Conservation (phyloP, 2,329 filamentous ascomycete species). For the Orbilia ellipsospora region DNA sequence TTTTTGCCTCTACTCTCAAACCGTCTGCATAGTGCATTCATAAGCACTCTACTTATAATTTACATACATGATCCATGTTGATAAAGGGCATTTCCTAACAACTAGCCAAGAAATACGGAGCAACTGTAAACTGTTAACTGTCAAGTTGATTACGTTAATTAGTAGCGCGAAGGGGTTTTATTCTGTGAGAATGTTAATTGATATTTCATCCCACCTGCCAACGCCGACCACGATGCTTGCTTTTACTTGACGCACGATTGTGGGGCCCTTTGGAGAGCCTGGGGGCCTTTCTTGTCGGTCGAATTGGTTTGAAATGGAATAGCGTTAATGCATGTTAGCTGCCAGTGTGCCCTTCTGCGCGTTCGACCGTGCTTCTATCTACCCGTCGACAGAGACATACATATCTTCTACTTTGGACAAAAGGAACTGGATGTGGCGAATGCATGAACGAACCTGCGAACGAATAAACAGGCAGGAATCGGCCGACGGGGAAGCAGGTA, state of each 20-base stretch:
- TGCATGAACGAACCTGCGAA: conserved; percentile 11
- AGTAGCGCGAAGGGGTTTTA: too few relatives aligned
- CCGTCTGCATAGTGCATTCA: too few relatives aligned
- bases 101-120: conserved; percentile 33
- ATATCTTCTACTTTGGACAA: too few relatives aligned
- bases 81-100: conserved; percentile 21
- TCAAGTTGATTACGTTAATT: too few relatives aligned
- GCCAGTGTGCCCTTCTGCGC: conserved; percentile 20
- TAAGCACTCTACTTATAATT: too few relatives aligned
- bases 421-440: too few relatives aligned
- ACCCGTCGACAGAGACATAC: too few relatives aligned
- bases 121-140: conserved; percentile 1
- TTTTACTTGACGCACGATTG: conserved; percentile 40
- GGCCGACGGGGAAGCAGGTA: conserved; percentile 27
- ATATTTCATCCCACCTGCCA: conserved; percentile 50
- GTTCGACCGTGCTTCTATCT: conserved; percentile 41
- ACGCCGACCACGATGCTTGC: conserved; percentile 49
- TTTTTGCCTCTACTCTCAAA: too few relatives aligned
- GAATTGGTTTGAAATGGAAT: background rate
- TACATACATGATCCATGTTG: conserved; percentile 30
- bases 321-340: background rate
- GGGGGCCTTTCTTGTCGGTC: too few relatives aligned
- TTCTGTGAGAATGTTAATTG: background rate
- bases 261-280: conserved; percentile 19
- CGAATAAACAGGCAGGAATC: background rate